Conservation (phyloP, 23 red algal species). For the Gracilaria gracilis region DNA sequence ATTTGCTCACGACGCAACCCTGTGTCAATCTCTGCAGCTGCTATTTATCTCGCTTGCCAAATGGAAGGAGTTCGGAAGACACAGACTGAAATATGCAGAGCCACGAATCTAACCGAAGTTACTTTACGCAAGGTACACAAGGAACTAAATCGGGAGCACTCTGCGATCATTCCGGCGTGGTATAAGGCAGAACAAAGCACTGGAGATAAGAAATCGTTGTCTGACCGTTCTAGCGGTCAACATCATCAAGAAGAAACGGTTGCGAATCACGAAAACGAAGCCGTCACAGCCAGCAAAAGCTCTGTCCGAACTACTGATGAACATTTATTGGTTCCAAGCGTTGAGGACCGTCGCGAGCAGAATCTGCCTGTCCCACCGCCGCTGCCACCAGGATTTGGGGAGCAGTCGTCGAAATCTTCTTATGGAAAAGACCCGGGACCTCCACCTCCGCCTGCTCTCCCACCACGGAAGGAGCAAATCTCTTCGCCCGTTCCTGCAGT, state of each 20-base stretch:
- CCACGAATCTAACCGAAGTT: conserved; percentile 73
- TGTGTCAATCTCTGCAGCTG: conserved; percentile 77
- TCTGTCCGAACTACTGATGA: neutral
- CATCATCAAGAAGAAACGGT: neutral
- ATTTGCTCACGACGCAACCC: conserved; percentile 76
- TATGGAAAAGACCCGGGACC: neutral
- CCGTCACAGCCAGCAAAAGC: neutral
- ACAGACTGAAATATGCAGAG: conserved; percentile 80
- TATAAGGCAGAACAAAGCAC: conserved; percentile 11
- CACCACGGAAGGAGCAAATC: neutral
- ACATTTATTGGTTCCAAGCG: neutral
- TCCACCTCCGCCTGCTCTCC: neutral
- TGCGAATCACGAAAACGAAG: neutral
- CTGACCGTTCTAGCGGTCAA: neutral
- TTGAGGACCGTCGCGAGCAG: neutral
- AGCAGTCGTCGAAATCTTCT: conserved; percentile 5
- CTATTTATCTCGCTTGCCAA: conserved; percentile 76
- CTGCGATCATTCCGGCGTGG: conserved; percentile 51
- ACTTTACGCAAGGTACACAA: conserved; percentile 86
- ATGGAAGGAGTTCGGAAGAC: conserved; percentile 71
- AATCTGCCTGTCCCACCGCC: conserved; percentile 26
- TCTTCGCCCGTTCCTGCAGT: neutral
- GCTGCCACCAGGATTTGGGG: conserved; percentile 45
- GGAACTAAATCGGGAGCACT: conserved; percentile 63
- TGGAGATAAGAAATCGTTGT: neutral